A percentile compares a stretch with the other conserved stretches of the same genome.
Conservation (phyloP, 106 monocot species). For the Ottelia alismoides region DNA sequence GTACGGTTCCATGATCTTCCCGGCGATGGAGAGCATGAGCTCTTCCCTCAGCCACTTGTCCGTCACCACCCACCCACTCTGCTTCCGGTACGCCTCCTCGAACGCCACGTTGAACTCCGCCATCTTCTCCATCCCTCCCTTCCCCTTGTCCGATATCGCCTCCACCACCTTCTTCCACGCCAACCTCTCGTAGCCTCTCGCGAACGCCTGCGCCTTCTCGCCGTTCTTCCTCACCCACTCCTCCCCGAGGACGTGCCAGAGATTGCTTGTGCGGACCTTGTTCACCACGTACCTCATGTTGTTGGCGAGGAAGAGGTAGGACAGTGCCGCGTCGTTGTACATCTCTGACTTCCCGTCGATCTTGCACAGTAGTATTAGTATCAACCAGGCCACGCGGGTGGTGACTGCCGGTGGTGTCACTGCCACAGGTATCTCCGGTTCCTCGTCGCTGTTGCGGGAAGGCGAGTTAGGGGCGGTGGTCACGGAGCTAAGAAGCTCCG, state of each 20-base stretch:
- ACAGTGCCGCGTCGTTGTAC: conserved; percentile 22
- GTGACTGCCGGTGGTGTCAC: no score
- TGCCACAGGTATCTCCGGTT: not conserved
- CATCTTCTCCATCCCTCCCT: conserved; percentile 9
- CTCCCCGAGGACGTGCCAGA: conserved; percentile 16
- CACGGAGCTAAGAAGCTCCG: no score
- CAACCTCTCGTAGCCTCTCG: conserved; percentile 11
- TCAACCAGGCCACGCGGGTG: conserved; percentile 32
- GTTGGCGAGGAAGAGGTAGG: conserved; percentile 60
- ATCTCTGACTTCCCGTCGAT: conserved; percentile 31
- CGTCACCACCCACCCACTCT: conserved; percentile 29
- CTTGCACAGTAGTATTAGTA: conserved; percentile 41
- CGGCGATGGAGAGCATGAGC: conserved; percentile 14
- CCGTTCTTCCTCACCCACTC: conserved; percentile 24
- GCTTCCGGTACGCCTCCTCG: conserved; percentile 24
- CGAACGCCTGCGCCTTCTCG: conserved; percentile 20
- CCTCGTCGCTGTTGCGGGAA: not conserved
- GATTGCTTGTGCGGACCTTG: conserved; percentile 24
- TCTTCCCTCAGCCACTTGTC: conserved; percentile 28
- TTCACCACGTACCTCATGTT: conserved; percentile 41
- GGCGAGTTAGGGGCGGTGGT: conserved; percentile 4
- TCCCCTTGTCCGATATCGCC: conserved; percentile 4
- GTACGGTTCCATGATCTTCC: conserved; percentile 18
- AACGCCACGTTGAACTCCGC: conserved; percentile 23
- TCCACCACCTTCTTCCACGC: conserved; percentile 20